Conservation (phyloP, 164 flowering plant species). For the Saururus chinensis region DNA sequence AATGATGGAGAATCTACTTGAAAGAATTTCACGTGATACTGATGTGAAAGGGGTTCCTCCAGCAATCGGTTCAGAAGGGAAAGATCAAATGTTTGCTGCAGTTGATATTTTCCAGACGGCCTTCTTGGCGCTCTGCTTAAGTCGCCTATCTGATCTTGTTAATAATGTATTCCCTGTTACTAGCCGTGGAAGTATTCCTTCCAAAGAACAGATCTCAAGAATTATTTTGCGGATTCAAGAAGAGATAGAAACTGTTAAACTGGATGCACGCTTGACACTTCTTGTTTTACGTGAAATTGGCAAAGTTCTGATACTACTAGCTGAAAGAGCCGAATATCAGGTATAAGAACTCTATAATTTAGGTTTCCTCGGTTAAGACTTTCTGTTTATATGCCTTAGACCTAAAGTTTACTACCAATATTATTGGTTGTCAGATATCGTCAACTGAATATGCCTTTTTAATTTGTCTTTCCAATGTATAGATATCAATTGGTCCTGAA, state of each 20-base stretch:
- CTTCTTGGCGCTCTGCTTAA: conserved; percentile 64
- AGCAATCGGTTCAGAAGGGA: conserved; percentile 66
- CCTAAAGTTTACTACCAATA: neutral
- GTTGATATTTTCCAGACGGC: conserved; percentile 79
- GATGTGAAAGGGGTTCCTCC: conserved; percentile 91
- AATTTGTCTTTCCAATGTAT: conserved; percentile 5
- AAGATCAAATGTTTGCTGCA: conserved; percentile 67
- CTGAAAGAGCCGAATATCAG: conserved; percentile 91
- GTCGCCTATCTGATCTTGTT: conserved; percentile 80
- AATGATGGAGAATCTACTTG: conserved; percentile 76
- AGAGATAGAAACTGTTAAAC: conserved; percentile 88
- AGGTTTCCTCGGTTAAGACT: too few relatives aligned
- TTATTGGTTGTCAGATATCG: neutral
- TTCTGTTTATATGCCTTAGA: neutral
- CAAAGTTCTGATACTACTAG: conserved; percentile 66
- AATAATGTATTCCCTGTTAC: conserved; percentile 76
- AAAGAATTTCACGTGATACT: conserved; percentile 83
- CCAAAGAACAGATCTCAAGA: conserved; percentile 83
- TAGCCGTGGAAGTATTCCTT: conserved; percentile 73
- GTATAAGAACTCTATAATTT: conserved; percentile 23
- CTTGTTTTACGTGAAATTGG: conserved; percentile 76
- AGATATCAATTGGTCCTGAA: conserved; percentile 93
- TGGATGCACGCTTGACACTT: conserved; percentile 79
- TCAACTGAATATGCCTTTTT: neutral
- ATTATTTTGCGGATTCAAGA: conserved; percentile 71